Evolutionary conservation across 108 stramenopile species (phyloP).

Genomic region (Discostella pseudostelligera): DNA sequence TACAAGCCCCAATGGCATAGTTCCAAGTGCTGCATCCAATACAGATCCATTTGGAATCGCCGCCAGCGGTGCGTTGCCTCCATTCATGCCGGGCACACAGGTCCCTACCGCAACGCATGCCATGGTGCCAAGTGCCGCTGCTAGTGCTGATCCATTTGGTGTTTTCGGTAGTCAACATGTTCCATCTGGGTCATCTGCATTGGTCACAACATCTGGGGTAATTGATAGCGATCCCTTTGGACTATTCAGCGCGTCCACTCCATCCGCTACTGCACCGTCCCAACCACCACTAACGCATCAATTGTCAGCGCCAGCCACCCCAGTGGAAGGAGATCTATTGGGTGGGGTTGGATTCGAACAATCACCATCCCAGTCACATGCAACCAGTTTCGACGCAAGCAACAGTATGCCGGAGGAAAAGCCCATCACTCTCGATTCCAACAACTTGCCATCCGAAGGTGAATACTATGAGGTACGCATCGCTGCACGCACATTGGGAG

Average conservation of each 20-base stretch:
- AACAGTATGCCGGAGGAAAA: neutral
- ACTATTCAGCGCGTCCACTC: slow-evolving; percentile 17
- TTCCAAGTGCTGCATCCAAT: neutral
- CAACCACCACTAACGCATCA: slow-evolving; percentile 1
- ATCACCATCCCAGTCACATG: slow-evolving; percentile 1
- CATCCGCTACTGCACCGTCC: neutral
- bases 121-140: slow-evolving; percentile 21
- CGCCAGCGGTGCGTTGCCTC: neutral
- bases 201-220: slow-evolving; percentile 4
- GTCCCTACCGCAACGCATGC: slow-evolving; percentile 4
- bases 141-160: slow-evolving; percentile 38
- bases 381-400: neutral
- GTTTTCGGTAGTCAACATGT: slow-evolving; percentile 14
- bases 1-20: neutral
- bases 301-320: neutral
- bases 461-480: slow-evolving; percentile 45
- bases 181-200: slow-evolving; percentile 12
- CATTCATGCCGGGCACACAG: neutral
- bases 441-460: slow-evolving; percentile 32
- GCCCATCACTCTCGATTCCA: slow-evolving; percentile 25
- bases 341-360: slow-evolving; percentile 6
- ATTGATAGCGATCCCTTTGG: slow-evolving; percentile 26
- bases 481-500: slow-evolving; percentile 20
- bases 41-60: slow-evolving; percentile 8
- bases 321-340: slow-evolving; percentile 14